Evolutionary conservation across 2,329 filamentous ascomycete species (phyloP).

Genomic region (Incumbomyces lentus): DNA sequence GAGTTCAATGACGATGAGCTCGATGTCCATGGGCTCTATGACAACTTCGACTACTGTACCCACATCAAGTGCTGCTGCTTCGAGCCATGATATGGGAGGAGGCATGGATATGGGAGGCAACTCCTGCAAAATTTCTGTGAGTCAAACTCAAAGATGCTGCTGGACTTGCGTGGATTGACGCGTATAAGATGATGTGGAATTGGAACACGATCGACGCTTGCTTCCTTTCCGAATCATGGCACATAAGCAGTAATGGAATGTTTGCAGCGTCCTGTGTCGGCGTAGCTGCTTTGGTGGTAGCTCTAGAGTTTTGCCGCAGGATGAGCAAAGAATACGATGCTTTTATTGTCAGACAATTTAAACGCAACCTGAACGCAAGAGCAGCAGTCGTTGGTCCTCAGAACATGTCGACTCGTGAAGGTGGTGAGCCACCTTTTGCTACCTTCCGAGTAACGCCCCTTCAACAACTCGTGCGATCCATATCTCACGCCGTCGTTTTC

Average conservation of each 20-base stretch:
- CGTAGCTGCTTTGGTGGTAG: constrained; percentile 61
- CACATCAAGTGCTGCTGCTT: constrained; percentile 5
- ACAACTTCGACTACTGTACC: constrained; percentile 8
- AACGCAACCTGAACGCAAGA: constrained; percentile 7
- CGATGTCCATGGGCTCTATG: constrained; percentile 10
- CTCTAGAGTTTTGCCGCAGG: constrained; percentile 63
- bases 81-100: neutral
- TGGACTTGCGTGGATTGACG: neutral
- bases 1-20: no score
- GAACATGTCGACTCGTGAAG: neutral
- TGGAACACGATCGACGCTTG: constrained; percentile 54
- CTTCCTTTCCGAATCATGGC: constrained; percentile 62
- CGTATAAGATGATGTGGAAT: constrained; percentile 58
- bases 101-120: constrained; percentile 11
- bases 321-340: constrained; percentile 62
- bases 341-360: constrained; percentile 30
- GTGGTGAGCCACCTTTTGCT: constrained; percentile 10
- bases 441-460: constrained; percentile 15
- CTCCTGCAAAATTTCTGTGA: constrained; percentile 13
- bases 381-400: neutral
- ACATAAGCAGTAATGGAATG: constrained; percentile 56
- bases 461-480: constrained; percentile 15
- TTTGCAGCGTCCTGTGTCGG: constrained; percentile 75
- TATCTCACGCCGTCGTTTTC: constrained; percentile 43
- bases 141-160: neutral